phyloP scores from a whole-genome alignment of 164 flowering plant genomes.

The Kingdonia uniflora region DNA sequence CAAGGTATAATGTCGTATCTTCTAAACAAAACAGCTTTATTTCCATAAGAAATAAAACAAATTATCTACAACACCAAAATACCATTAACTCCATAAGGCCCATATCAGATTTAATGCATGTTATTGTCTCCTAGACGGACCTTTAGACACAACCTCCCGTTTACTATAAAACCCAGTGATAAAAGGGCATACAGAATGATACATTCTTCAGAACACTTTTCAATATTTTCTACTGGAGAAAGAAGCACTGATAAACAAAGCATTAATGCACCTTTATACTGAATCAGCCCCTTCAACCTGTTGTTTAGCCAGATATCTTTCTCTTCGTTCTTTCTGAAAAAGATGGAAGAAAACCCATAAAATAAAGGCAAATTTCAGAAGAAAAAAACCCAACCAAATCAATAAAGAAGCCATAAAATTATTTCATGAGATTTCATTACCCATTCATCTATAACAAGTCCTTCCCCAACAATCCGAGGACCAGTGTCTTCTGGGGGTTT shows the following conservation, averaged over 20 bases:
- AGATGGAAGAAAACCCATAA: background rate
- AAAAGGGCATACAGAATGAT: conserved; percentile 6
- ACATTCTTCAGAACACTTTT: conserved; percentile 7
- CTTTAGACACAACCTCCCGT: conserved; percentile 5
- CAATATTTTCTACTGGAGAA: conserved; percentile 8
- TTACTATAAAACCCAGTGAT: conserved; percentile 1
- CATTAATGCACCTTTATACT: conserved; percentile 33
- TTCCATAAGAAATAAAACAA: conserved; percentile 1
- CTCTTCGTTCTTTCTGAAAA: conserved; percentile 73
- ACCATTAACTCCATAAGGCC: conserved; percentile 9
- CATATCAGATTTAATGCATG: conserved; percentile 8
- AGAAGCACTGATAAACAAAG: background rate
- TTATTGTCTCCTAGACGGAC: conserved; percentile 6
- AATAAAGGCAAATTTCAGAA: background rate
- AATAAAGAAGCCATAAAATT: background rate
- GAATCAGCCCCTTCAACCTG: conserved; percentile 78
- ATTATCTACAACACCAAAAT: conserved; percentile 17
- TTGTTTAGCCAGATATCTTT: conserved; percentile 82
- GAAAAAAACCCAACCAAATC: background rate
- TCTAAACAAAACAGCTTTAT: conserved; percentile 1
- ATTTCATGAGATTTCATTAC: conserved; percentile 17
- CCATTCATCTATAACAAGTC: conserved; percentile 93
- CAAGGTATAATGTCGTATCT: too few relatives aligned
- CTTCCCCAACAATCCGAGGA: conserved; percentile 76
- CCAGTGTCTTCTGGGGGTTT: conserved; percentile 80